Conservation (phyloP, 371 early-diverging fungal genomes). For the Gilbertella persicaria region DNA sequence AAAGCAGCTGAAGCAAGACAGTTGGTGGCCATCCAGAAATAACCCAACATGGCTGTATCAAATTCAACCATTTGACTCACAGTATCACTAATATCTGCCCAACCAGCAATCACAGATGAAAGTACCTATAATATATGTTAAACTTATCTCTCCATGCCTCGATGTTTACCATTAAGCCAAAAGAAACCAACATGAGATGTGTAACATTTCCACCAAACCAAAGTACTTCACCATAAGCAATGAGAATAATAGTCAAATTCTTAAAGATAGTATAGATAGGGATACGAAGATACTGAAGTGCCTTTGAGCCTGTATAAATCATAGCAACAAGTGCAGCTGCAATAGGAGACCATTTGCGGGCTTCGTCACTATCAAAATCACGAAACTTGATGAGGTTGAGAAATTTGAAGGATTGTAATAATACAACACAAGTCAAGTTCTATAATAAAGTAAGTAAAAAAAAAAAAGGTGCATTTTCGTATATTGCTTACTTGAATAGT, state of each 20-base stretch:
- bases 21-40: constrained; percentile 89
- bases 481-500: constrained; percentile 73
- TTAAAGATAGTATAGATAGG: constrained; percentile 99
- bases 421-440: constrained; percentile 43
- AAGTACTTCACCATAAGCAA: constrained; percentile 92
- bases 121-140: constrained; percentile 50
- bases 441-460: constrained; percentile 9
- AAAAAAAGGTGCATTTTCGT: background rate
- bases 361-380: constrained; percentile 66
- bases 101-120: constrained; percentile 90
- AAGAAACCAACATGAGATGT: constrained; percentile 79
- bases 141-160: background rate
- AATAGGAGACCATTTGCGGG: constrained; percentile 87
- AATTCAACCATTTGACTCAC: constrained; percentile 34
- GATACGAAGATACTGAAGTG: constrained; percentile 87
- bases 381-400: constrained; percentile 71
- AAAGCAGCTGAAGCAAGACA: constrained; percentile 92
- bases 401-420: constrained; percentile 57
- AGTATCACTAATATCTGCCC: constrained; percentile 68
- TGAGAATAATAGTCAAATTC: constrained; percentile 97
- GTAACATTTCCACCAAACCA: constrained; percentile 84
- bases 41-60: constrained; percentile 63
- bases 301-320: constrained; percentile 98
- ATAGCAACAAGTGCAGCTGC: constrained; percentile 88
- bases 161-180: constrained; percentile 80